phyloP scores from a whole-genome alignment of 2,329 filamentous ascomycete genomes.

The Arthrobotrys iridis region DNA sequence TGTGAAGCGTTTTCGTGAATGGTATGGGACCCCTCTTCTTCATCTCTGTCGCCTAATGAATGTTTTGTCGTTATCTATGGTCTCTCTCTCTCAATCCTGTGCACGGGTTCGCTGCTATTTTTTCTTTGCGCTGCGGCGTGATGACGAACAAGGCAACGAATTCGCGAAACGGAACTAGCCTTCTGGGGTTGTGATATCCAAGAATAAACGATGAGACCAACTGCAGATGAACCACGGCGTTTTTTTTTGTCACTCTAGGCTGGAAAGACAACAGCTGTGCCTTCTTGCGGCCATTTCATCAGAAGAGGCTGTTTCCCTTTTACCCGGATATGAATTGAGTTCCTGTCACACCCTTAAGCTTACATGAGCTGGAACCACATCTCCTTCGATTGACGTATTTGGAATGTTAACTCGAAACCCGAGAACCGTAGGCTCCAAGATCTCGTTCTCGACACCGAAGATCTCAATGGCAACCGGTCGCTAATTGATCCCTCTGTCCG shows the following conservation, averaged over 20 bases:
- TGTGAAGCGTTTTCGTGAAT: conserved; percentile 78
- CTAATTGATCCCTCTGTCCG: conserved; percentile 81
- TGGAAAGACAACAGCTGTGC: conserved; percentile 29
- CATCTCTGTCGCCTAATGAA: not conserved
- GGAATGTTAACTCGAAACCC: conserved; percentile 46
- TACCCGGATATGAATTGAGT: conserved; percentile 38
- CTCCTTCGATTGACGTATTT: conserved; percentile 40
- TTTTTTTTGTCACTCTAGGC: conserved; percentile 27
- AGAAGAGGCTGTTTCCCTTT: conserved; percentile 3
- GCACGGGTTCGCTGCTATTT: conserved; percentile 6
- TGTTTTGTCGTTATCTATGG: conserved; percentile 3
- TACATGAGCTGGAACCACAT: not conserved
- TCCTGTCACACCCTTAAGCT: conserved; percentile 18
- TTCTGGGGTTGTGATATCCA: conserved; percentile 43
- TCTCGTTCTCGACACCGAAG: conserved; percentile 51
- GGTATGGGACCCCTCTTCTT: conserved; percentile 63
- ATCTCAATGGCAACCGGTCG: conserved; percentile 76
- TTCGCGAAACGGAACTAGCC: conserved; percentile 31
- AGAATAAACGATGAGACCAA: conserved; percentile 40
- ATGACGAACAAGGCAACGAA: conserved; percentile 50
- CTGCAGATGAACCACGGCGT: conserved; percentile 6
- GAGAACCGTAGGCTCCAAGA: conserved; percentile 48
- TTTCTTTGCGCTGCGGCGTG: conserved; percentile 30
- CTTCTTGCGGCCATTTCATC: conserved; percentile 32
- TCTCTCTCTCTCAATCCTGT: conserved; percentile 7